Conservation (phyloP, 2,329 filamentous ascomycete genomes). For the Phoma herbarum region DNA sequence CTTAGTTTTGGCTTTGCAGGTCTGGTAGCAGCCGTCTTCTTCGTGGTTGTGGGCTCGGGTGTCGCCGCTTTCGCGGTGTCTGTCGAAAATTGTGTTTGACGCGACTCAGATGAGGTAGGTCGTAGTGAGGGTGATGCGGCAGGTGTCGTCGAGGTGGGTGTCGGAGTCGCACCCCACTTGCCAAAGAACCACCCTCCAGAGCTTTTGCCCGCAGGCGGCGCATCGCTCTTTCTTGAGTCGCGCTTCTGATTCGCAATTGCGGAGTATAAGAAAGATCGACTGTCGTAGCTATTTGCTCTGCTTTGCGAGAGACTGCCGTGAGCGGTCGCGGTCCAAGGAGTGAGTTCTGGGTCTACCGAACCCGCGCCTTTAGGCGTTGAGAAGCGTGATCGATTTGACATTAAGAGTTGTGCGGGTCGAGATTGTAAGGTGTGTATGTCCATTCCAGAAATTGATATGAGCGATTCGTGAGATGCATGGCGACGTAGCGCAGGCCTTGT, state of each 20-base stretch:
- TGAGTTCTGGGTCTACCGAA: conserved; percentile 52
- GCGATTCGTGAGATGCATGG: conserved; percentile 82
- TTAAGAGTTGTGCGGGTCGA: conserved; percentile 77
- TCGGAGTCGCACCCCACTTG: conserved; percentile 67
- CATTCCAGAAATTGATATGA: conserved; percentile 85
- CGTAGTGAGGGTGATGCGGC: conserved; percentile 26
- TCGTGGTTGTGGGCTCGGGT: conserved; percentile 2
- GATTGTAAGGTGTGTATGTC: conserved; percentile 86
- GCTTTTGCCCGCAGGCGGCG: conserved; percentile 54
- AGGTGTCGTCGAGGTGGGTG: conserved; percentile 43
- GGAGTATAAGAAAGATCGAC: conserved; percentile 61
- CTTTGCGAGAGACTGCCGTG: conserved; percentile 61
- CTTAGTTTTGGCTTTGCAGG: conserved; percentile 30
- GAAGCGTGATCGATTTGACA: conserved; percentile 60
- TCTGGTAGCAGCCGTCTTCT: conserved; percentile 2
- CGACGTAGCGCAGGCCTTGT: conserved; percentile 65
- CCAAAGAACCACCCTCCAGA: conserved; percentile 73
- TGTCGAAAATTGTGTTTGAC: conserved; percentile 33
- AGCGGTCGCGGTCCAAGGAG: conserved; percentile 56
- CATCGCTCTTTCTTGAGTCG: conserved; percentile 30
- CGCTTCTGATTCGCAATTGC: conserved; percentile 41
- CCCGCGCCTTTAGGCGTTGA: conserved; percentile 56
- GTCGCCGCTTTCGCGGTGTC: conserved; percentile 19
- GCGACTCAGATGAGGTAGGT: conserved; percentile 31
- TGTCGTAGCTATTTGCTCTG: conserved; percentile 62